Conservation (phyloP, 1,284 basidiomycete species). For the Papiliotrema fonsecae region DNA sequence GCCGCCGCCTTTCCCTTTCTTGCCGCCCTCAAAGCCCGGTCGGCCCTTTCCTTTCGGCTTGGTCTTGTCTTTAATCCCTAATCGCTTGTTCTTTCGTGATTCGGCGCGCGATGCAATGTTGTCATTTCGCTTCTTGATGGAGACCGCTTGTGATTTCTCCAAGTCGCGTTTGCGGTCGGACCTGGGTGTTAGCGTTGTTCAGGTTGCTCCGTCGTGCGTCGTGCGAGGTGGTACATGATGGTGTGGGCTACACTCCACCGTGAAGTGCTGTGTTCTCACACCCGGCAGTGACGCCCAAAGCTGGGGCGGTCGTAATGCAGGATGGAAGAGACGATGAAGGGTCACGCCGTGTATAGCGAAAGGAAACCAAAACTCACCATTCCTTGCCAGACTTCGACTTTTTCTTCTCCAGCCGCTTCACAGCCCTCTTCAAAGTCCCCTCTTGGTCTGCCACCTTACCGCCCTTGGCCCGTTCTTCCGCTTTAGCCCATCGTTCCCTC, state of each 20-base stretch:
- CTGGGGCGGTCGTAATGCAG: too few species aligned
- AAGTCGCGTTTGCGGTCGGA: conserved; percentile 75
- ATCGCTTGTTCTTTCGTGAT: conserved; percentile 67
- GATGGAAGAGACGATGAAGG: too few species aligned
- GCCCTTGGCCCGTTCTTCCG: conserved; percentile 74
- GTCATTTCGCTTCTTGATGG: conserved; percentile 79
- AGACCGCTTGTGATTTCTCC: conserved; percentile 65
- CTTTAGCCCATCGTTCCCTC: conserved; percentile 78
- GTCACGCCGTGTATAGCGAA: too few species aligned
- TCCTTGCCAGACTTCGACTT: conserved; percentile 74
- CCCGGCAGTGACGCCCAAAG: too few species aligned
- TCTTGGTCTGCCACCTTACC: conserved; percentile 84
- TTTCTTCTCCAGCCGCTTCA: conserved; percentile 81
- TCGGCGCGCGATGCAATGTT: conserved; percentile 80
- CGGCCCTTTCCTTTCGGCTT: conserved; percentile 32
- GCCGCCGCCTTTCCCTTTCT: conserved; percentile 13
- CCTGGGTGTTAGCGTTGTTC: conserved; percentile 55
- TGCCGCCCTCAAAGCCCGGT: conserved; percentile 41
- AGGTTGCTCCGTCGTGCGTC: too few species aligned
- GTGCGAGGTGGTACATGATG: too few species aligned
- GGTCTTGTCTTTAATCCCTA: conserved; percentile 57
- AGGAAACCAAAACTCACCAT: too few species aligned
- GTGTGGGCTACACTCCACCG: too few species aligned
- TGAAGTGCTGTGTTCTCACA: too few species aligned
- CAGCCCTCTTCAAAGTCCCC: conserved; percentile 74